phyloP scores from a whole-genome alignment of 164 flowering plant species.

The Cinnamomum chago region DNA sequence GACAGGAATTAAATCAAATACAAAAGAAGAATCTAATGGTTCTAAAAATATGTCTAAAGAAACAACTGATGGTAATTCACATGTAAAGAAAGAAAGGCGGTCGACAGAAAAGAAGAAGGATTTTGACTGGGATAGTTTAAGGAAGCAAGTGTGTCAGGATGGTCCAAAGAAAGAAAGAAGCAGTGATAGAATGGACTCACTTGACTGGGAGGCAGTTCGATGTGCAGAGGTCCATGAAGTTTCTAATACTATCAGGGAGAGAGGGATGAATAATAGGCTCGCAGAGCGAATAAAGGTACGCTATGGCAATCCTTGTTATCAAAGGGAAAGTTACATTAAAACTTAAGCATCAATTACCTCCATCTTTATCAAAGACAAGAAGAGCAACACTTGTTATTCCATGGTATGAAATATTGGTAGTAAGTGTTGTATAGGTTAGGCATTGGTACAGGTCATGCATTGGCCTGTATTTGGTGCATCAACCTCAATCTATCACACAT shows the following conservation, averaged over 20 bases:
- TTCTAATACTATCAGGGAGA: conserved; percentile 48
- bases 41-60: conserved; percentile 13
- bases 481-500: no score
- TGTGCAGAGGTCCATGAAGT: conserved; percentile 46
- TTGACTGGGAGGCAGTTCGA: conserved; percentile 76
- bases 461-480: no score
- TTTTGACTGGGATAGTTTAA: conserved; percentile 71
- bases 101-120: conserved; percentile 29
- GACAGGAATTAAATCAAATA: conserved; percentile 3
- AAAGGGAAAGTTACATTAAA: no score
- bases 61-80: conserved; percentile 16
- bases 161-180: conserved; percentile 36
- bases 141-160: conserved; percentile 39
- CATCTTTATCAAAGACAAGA: no score
- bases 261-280: conserved; percentile 66
- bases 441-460: no score
- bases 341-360: no score
- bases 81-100: conserved; percentile 29
- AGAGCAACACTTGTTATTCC: no score
- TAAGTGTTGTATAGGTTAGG: no score
- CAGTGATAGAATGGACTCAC: conserved; percentile 45
- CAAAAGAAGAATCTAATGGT: conserved; percentile 16
- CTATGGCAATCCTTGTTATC: neutral
- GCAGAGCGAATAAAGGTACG: conserved; percentile 71
- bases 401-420: no score